Evolutionary conservation across 1,284 basidiomycete genomes (phyloP).

Genomic region (Porodaedalea pini): DNA sequence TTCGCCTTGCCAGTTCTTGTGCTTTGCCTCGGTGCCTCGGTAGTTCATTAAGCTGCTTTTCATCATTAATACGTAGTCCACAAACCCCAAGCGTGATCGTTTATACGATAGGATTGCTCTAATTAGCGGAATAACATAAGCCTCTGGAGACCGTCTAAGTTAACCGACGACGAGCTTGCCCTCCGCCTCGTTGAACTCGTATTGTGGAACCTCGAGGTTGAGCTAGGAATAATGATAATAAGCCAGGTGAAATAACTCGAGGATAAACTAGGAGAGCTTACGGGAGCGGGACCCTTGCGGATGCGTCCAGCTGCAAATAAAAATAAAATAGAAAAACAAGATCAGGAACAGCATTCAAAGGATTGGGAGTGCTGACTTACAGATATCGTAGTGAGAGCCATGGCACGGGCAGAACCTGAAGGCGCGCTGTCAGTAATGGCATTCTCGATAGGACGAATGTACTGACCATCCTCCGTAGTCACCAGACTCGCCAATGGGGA

Average conservation of each 20-base stretch:
- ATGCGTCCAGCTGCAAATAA: conserved; percentile 74
- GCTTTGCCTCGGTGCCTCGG: background rate
- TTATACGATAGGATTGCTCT: background rate
- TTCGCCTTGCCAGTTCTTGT: no score
- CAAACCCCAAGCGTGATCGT: no score
- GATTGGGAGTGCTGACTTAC: conserved; percentile 41
- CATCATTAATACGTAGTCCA: no score
- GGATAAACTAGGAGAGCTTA: conserved; percentile 37
- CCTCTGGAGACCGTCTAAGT: conserved; percentile 21
- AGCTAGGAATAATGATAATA: conserved; percentile 46
- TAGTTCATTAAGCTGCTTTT: no score
- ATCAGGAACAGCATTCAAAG: conserved; percentile 11
- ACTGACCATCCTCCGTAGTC: conserved; percentile 94
- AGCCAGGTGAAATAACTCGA: conserved; percentile 8
- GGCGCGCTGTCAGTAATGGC: conserved; percentile 21
- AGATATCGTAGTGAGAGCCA: conserved; percentile 97
- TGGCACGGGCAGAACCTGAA: conserved; percentile 93
- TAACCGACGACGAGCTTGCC: conserved; percentile 92
- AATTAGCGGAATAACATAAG: background rate
- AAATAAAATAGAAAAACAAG: conserved; percentile 15
- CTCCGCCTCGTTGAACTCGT: conserved; percentile 85
- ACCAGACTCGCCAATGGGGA: conserved; percentile 96
- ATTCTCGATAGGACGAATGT: conserved; percentile 12
- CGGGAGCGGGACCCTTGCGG: conserved; percentile 92
- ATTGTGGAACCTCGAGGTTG: conserved; percentile 90